These are phyloP conservation scores for Basidioascus undulatus DNA, from an alignment of 768 basidiomycete species.

Conservation along the genomic window DNA sequence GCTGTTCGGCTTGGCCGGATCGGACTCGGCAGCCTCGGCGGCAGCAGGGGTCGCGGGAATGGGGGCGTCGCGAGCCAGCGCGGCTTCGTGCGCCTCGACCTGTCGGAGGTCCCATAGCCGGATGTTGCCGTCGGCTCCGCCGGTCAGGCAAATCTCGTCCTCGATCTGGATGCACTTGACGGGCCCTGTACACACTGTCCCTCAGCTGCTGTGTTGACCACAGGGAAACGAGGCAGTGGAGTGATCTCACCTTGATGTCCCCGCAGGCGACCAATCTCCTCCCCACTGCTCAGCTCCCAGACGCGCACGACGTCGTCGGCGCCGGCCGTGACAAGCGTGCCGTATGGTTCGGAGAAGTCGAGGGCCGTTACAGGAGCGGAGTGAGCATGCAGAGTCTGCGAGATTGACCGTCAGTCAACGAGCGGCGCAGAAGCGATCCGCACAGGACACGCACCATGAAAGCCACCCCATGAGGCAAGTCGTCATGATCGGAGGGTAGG, in stretches of 20 bases:
- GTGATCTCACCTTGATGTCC: slow-evolving; percentile 40
- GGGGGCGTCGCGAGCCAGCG: no score
- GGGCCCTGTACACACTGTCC: no score
- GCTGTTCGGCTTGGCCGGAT: slow-evolving; percentile 40
- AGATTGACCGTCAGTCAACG: no score
- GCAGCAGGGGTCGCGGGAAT: no score
- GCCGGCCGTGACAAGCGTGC: slow-evolving; percentile 67
- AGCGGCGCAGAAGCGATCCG: neutral
- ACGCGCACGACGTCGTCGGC: slow-evolving; percentile 66
- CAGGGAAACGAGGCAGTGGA: neutral
- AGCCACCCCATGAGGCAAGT: slow-evolving; percentile 75
- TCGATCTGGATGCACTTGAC: slow-evolving; percentile 89
- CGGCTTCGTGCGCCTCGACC: slow-evolving; percentile 28
- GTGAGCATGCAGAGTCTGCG: slow-evolving; percentile 58
- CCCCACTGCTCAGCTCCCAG: slow-evolving; percentile 81
- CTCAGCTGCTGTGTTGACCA: neutral
- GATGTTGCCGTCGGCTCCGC: slow-evolving; percentile 62
- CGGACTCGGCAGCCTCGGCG: slow-evolving; percentile 33
- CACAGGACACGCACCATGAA: slow-evolving; percentile 39
- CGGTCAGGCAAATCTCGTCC: slow-evolving; percentile 69
- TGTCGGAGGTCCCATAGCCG: slow-evolving; percentile 60
- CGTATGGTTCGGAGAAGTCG: slow-evolving; percentile 93
- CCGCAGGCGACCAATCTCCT: slow-evolving; percentile 57
- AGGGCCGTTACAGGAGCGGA: slow-evolving; percentile 59
- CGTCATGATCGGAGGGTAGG: slow-evolving; percentile 88